Base-by-base conservation (phyloP, 2,329 filamentous ascomycete genomes). In the Penicillium palitans region DNA sequence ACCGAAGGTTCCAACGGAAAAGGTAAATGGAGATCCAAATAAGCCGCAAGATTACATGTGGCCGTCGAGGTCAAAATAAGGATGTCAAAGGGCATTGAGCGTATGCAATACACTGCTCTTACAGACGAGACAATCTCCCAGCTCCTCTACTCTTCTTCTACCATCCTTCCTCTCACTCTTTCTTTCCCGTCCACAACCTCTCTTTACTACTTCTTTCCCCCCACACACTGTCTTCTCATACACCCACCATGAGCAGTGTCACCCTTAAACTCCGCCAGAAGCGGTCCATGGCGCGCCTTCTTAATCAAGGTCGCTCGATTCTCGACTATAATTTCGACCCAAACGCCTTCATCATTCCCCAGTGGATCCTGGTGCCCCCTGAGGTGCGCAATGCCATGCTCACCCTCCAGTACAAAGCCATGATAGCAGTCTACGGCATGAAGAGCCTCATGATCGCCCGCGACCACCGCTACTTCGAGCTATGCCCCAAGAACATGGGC, bases 401-500 rank as follows among this genome's bases (percentile, higher is more conserved):
- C 5, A 15, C 60, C 7, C 62, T 67, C 15, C 59, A 61, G 13
- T n/a, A 50, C 12, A 51, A 48, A 15, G 72, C 66, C 29, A 58
- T 37, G 4, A 4, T 21, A 2, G 62, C 66, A 15, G 59, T 67
- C 40, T 37, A 37, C 1, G 12, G 10, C 8, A 62, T 68, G 45
- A 61, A 62, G 37, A 27, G 35, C 7, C 47, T 74, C 31, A 60
- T 67, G 52, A 6, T 47, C 7, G 17, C 50, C n/a, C 59, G 59
- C 55, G 44, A 57, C 15, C 19, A 60, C 8, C 67, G 70, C 29
- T 70, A 66, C 59, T 62, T 62, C 44, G 61, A 61, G 13, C 61
- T 74, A 47, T 74, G 73, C 33, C 65, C 69, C 4, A 15, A n/a
- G 0, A 41, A 27, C 6, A 17, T 61, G 4, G n/a, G 25, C 6